A percentile compares a stretch with the other conserved stretches of the same genome.
These are phyloP conservation scores for Boletus rubropictus DNA, from an alignment of 768 basidiomycete genomes.

Conservation along the genomic window DNA sequence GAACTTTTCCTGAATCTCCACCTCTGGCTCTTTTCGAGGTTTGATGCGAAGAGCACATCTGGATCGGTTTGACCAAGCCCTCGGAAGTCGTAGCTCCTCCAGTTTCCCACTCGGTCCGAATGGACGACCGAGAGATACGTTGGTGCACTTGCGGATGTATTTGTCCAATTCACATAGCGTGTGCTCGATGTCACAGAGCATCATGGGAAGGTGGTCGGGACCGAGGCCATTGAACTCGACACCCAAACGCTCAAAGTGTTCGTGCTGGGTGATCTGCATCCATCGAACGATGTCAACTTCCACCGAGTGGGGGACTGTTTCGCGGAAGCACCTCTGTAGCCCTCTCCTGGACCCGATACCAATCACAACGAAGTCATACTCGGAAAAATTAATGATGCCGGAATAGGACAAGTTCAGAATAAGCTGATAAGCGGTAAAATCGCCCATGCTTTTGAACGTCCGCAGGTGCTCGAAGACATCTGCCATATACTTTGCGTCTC, in stretches of 20 bases:
- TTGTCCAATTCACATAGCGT: constrained; percentile 76
- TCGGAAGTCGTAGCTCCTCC: constrained; percentile 35
- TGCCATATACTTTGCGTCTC: constrained; percentile 46
- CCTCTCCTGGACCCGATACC: constrained; percentile 66
- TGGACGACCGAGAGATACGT: constrained; percentile 29
- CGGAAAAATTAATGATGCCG: constrained; percentile 52
- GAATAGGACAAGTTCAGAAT: constrained; percentile 57
- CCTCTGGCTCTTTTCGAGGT: constrained; percentile 29
- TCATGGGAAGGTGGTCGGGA: constrained; percentile 44
- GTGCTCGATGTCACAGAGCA: constrained; percentile 72
- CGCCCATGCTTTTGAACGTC: constrained; percentile 66
- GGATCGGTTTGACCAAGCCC: constrained; percentile 50
- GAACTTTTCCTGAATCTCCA: constrained; percentile 36
- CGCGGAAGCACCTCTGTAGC: constrained; percentile 62
- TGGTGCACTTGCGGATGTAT: constrained; percentile 47
- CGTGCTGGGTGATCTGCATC: constrained; percentile 52
- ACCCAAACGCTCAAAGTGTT: constrained; percentile 58
- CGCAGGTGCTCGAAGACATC: constrained; percentile 59
- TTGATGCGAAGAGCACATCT: constrained; percentile 40
- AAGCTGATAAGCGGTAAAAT: constrained; percentile 68
- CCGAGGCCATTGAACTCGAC: constrained; percentile 50
- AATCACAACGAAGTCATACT: constrained; percentile 63
- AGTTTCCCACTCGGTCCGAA: constrained; percentile 33
- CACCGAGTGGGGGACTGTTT: constrained; percentile 35
- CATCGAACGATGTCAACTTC: constrained; percentile 60